These are phyloP conservation scores for Knoxdaviesia capensis DNA, from an alignment of 2,329 filamentous ascomycete species.

Conservation along the genomic window DNA sequence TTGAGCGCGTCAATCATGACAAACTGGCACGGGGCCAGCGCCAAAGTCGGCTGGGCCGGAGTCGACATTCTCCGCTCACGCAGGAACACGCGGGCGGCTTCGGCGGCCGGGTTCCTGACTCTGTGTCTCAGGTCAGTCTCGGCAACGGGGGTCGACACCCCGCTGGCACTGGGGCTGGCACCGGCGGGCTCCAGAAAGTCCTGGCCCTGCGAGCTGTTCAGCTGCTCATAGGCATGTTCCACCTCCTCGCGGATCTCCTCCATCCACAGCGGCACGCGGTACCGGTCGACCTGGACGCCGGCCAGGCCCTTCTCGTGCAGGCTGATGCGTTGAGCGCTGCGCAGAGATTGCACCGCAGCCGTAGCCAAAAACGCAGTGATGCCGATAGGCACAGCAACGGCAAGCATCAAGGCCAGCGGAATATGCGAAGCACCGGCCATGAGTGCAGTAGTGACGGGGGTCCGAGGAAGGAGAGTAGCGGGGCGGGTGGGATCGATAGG, in stretches of 20 bases:
- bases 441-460: slow-evolving; percentile 10
- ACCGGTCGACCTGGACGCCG: slow-evolving; percentile 46
- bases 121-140: slow-evolving; percentile 6
- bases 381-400: slow-evolving; percentile 55
- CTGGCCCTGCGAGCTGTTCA: slow-evolving; percentile 47
- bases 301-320: slow-evolving; percentile 54
- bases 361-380: slow-evolving; percentile 54
- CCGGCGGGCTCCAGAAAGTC: slow-evolving; percentile 38
- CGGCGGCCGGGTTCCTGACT: slow-evolving; percentile 5
- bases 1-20: slow-evolving; percentile 66
- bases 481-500: slow-evolving; percentile 24
- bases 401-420: slow-evolving; percentile 43
- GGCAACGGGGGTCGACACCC: too few species aligned
- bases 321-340: slow-evolving; percentile 54
- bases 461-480: not conserved
- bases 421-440: slow-evolving; percentile 22
- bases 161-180: too few species aligned
- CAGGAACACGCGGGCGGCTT: slow-evolving; percentile 20
- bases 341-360: slow-evolving; percentile 54
- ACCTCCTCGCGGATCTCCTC: slow-evolving; percentile 57
- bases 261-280: slow-evolving; percentile 57
- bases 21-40: slow-evolving; percentile 64
- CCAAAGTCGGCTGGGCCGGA: slow-evolving; percentile 46
- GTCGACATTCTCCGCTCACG: slow-evolving; percentile 20
- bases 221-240: slow-evolving; percentile 56